These are phyloP conservation scores for Neocucurbitaria cava DNA, from an alignment of 2,329 filamentous ascomycete genomes.

Conservation along the genomic window DNA sequence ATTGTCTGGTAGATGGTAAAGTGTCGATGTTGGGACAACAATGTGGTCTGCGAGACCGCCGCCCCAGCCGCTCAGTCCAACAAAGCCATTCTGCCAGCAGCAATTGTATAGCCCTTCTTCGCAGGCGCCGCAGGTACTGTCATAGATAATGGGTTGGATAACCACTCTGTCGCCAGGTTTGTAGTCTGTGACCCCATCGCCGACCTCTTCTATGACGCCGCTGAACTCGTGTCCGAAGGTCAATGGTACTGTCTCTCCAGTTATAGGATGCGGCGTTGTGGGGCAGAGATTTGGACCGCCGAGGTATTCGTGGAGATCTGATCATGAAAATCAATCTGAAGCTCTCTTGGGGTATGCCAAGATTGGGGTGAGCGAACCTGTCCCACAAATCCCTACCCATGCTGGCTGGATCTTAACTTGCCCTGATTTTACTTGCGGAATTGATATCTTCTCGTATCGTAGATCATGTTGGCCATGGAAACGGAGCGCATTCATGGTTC, in stretches of 20 bases:
- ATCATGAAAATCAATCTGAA: conserved; percentile 7
- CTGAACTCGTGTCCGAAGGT: conserved; percentile 63
- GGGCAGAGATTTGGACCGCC: conserved; percentile 59
- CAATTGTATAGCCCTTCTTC: conserved; percentile 61
- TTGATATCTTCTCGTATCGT: conserved; percentile 52
- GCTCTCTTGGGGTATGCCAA: too few species aligned
- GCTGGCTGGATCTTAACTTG: conserved; percentile 54
- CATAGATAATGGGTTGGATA: conserved; percentile 63
- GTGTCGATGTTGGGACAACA: conserved; percentile 56
- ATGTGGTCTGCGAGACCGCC: conserved; percentile 61
- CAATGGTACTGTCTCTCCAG: conserved; percentile 58
- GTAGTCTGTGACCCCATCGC: conserved; percentile 57
- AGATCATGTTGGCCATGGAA: conserved; percentile 56
- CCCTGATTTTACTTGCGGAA: conserved; percentile 49
- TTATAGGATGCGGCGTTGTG: conserved; percentile 62
- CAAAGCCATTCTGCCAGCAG: conserved; percentile 62
- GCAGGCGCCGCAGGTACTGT: conserved; percentile 60
- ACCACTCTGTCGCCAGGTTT: conserved; percentile 58
- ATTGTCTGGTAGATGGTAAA: conserved; percentile 59
- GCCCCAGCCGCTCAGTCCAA: conserved; percentile 61
- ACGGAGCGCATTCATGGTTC: conserved; percentile 55
- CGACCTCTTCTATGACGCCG: conserved; percentile 60
- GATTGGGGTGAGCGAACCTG: conserved; percentile 29
- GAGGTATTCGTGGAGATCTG: conserved; percentile 56
- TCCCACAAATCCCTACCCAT: conserved; percentile 54